Evolutionary conservation across 345 rosid species (phyloP).

Genomic region (Eucalyptus sideroxylon): DNA sequence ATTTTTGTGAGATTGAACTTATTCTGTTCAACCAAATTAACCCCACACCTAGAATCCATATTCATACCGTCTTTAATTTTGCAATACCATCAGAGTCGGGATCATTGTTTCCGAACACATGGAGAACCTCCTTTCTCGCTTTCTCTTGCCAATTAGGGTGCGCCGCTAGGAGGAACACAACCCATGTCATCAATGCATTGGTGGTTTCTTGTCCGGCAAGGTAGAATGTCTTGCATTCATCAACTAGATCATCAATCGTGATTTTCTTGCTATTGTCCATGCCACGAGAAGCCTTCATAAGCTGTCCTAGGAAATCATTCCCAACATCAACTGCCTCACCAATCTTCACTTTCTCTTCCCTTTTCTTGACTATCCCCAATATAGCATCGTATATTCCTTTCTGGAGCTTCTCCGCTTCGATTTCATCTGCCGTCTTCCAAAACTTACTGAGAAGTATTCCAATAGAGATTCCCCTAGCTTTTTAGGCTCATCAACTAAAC

Average conservation of each 20-base stretch:
- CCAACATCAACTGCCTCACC: background rate
- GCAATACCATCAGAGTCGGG: conserved; percentile 9
- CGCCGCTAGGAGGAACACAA: conserved; percentile 11
- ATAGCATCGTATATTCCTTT: background rate
- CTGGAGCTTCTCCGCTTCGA: background rate
- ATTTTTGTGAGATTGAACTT: background rate
- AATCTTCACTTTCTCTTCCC: background rate
- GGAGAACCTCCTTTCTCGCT: conserved; percentile 21
- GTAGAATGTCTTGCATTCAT: conserved; percentile 29
- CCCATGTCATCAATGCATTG: conserved; percentile 4
- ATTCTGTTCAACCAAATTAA: background rate
- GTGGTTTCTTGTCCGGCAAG: conserved; percentile 16
- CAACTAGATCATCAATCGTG: conserved; percentile 15
- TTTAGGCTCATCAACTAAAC: background rate
- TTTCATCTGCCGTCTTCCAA: conserved; percentile 7
- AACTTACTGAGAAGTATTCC: conserved; percentile 2
- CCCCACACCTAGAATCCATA: background rate
- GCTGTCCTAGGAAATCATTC: conserved; percentile 15
- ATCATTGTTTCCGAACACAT: conserved; percentile 8
- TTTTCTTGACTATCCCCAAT: background rate
- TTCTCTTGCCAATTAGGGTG: conserved; percentile 34
- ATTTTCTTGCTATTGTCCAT: background rate
- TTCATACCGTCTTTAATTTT: conserved; percentile 13
- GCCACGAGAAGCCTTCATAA: conserved; percentile 3
- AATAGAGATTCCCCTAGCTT: background rate